Evolutionary conservation across 345 rosid genomes (phyloP), one percentile per base, ranked within the genome.

Genomic region (Tarenaya hassleriana): DNA sequence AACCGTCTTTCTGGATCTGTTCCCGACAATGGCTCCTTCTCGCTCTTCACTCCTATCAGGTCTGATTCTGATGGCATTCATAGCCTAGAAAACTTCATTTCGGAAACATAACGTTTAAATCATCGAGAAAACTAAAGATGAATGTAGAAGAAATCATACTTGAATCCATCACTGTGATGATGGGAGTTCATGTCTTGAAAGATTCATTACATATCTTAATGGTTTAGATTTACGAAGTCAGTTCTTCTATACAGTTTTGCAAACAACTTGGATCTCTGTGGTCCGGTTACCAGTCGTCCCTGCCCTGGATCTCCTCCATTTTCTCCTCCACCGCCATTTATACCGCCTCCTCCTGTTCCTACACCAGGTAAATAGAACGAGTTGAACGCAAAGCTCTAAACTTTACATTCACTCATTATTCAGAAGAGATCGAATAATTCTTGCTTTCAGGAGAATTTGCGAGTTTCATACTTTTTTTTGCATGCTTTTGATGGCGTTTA

Each of bases 271-370:
- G 75, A 74, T 71, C 71, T 91, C 18, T 91, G 98, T 71, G 98
- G 98, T 24, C 95, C 89, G 1, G 96, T 87, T 55, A 87, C 96
- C 39, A 86, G 92, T 43, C 79, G 37, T 41, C 92, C 98, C 40
- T 91, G 98, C 70, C 96, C 92, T 13, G 94, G 98, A 42, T 91
- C 96, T 58, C 98, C 96, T 56, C 98, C 98, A 11, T 91, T 91
- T 72, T 80, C 96, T 52, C 96, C 96, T 47, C 96, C 98, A 47
- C 98, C 98, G 46, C 98, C 98, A 34, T 87, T 91, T 80, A 77
- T 81, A 33, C 88, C 87, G 34, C 86, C 81, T 1, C 71, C 92
- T 5, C 75, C 84, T n/a, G 54, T 77, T 67, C 75, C 95, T 50
- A 34, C 70, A 1, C 89, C 80, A 40, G 87, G 98, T 87, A 69